phyloP scores from a whole-genome alignment of 345 rosid species.

The Kandelia obovata region DNA sequence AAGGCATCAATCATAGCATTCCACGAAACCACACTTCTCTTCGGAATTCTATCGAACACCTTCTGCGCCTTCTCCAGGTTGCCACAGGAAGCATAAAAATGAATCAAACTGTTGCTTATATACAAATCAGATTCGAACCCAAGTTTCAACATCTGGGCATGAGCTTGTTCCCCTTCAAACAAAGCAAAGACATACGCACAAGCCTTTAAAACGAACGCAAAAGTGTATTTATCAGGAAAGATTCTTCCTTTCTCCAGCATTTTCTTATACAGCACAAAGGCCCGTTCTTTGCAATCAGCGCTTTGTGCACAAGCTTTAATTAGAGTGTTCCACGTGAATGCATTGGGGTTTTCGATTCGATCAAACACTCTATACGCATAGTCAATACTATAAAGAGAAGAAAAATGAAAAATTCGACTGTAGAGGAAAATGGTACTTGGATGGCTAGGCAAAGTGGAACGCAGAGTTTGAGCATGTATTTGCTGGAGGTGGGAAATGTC shows the following conservation, averaged over 20 bases:
- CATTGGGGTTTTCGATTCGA: conserved; percentile 39
- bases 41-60: conserved; percentile 52
- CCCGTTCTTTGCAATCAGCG: conserved; percentile 45
- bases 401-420: conserved; percentile 51
- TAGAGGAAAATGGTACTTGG: conserved; percentile 43
- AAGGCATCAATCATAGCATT: conserved; percentile 62
- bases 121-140: conserved; percentile 59
- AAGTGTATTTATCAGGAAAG: conserved; percentile 62
- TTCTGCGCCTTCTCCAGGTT: conserved; percentile 42
- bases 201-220: conserved; percentile 69
- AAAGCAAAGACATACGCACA: conserved; percentile 59
- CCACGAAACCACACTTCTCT: conserved; percentile 68
- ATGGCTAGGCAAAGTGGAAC: conserved; percentile 39
- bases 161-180: conserved; percentile 58
- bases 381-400: conserved; percentile 39
- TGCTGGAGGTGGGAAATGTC: conserved; percentile 56
- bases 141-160: conserved; percentile 51
- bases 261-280: conserved; percentile 35
- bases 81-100: conserved; percentile 61
- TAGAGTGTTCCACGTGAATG: conserved; percentile 81
- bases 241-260: conserved; percentile 48
- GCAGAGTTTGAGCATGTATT: conserved; percentile 64
- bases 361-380: conserved; percentile 49
- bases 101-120: conserved; percentile 65
- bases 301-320: conserved; percentile 59